Base-by-base conservation (phyloP, 2,329 filamentous ascomycete species). In the Chaetoscypha palmicola region DNA sequence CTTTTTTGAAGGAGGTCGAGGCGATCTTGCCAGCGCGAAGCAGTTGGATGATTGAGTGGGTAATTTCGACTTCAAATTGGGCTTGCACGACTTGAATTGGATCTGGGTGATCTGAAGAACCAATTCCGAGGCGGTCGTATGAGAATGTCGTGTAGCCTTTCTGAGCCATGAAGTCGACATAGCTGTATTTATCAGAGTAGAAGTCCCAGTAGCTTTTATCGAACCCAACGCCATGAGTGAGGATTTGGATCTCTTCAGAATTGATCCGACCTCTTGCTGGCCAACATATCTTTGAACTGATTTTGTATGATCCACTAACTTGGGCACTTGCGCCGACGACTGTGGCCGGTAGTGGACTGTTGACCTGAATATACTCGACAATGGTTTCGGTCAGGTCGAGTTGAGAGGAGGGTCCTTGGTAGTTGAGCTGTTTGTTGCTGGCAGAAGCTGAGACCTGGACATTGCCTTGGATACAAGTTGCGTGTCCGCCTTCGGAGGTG, bases 51-150 rank as follows among this genome's bases (percentile, higher is more conserved):
- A 52, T 24, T 5, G 35, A 21, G 8, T 46, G 45, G 5, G 34
- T 24, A 17, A 49, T 33, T 8, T 14, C 23, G 22, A 50, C 33
- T 31, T 52, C 24, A 23, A 46, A 26, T 3, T 28, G 37, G 8
- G 40, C 26, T 45, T 52, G 50, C 2, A 52, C 48, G 16, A 42
- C 39, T 23, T 46, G 39, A 34, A 52, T 41, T 7, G 45, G 37
- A n/a, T 52, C 42, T 26, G 43, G 43, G 24, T 50, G 47, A 1
- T 34, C 22, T 14, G 43, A 47, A 2, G 12, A 8, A 5, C 48
- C 50, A 19, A 30, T 40, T n/a, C 46, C 50, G 19, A 51, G 43
- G n/a, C 48, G 48, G 30, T 53, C 48, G 35, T 49, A 51, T 23
- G 45, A 41, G n/a, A 53, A 45, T 1, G 43, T 51, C 23, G 49